These are phyloP conservation scores for Hemileccinum rubropunctum DNA, from an alignment of 768 basidiomycete species.

Conservation along the genomic window DNA sequence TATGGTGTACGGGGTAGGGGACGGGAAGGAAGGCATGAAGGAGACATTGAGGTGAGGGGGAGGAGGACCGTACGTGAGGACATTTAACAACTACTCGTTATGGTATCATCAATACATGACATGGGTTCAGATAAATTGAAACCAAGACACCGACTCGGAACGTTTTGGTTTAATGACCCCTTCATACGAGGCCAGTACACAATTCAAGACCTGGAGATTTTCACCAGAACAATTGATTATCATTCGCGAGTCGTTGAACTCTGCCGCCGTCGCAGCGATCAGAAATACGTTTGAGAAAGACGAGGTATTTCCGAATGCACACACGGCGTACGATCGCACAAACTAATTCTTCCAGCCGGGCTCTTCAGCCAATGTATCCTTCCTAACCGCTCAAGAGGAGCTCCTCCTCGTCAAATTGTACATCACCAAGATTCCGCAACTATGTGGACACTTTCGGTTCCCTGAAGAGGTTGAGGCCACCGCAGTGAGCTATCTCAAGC, in stretches of 20 bases:
- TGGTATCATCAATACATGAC: not conserved
- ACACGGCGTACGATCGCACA: not conserved
- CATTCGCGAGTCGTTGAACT: slow-evolving; percentile 67
- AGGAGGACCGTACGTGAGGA: not conserved
- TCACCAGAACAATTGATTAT: slow-evolving; percentile 61
- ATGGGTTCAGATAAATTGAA: not conserved
- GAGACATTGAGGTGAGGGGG: not conserved
- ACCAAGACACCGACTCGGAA: not conserved
- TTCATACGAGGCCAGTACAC: slow-evolving; percentile 76
- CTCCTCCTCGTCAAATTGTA: slow-evolving; percentile 87
- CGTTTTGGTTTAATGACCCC: slow-evolving; percentile 23
- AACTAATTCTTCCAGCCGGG: slow-evolving; percentile 51
- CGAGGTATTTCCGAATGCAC: slow-evolving; percentile 46
- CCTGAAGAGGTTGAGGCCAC: slow-evolving; percentile 94
- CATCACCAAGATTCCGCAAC: slow-evolving; percentile 76
- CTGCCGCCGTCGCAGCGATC: slow-evolving; percentile 73
- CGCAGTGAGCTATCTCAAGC: slow-evolving; percentile 86
- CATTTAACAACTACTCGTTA: not conserved
- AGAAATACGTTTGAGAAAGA: slow-evolving; percentile 74
- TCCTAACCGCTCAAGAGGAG: slow-evolving; percentile 78
- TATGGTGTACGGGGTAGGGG: not conserved
- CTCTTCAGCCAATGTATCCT: slow-evolving; percentile 68
- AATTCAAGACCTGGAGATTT: slow-evolving; percentile 87
- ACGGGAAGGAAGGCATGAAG: not conserved
- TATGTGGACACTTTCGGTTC: slow-evolving; percentile 84